phyloP scores from a whole-genome alignment of 257 asterid species.

The Nicotiana tabacum region DNA sequence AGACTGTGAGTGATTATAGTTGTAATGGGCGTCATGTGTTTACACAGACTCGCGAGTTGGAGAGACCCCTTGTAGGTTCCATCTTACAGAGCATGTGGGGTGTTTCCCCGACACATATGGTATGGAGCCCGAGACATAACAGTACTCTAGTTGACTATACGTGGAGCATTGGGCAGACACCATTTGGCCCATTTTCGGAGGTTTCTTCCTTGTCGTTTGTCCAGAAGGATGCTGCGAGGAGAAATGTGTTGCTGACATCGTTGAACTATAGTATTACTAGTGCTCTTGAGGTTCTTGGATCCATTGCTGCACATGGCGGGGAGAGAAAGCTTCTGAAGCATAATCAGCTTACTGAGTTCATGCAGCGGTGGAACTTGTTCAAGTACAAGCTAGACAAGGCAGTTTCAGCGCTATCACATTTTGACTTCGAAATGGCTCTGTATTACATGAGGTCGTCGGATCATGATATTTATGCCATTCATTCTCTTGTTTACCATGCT shows the following conservation, averaged over 20 bases:
- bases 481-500: constrained; percentile 66
- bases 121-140: constrained; percentile 91
- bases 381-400: constrained; percentile 81
- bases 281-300: constrained; percentile 68
- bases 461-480: constrained; percentile 76
- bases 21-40: constrained; percentile 89
- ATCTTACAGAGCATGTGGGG: constrained; percentile 99
- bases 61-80: constrained; percentile 86
- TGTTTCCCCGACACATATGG: constrained; percentile 76
- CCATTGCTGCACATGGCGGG: constrained; percentile 75
- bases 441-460: constrained; percentile 74
- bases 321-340: constrained; percentile 66
- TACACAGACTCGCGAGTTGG: constrained; percentile 70
- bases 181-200: constrained; percentile 94
- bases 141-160: constrained; percentile 74
- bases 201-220: constrained; percentile 71
- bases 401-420: constrained; percentile 77
- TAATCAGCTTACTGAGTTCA: constrained; percentile 49
- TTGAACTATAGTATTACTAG: constrained; percentile 67
- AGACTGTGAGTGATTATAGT: constrained; percentile 83
- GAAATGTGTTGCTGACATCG: constrained; percentile 70
- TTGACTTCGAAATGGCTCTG: constrained; percentile 77
- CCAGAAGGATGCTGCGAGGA: constrained; percentile 94
- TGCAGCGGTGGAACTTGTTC: constrained; percentile 83
- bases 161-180: constrained; percentile 93